Base-by-base conservation (phyloP, 2,329 filamentous ascomycete genomes). In the Helicocarpus griseus region DNA sequence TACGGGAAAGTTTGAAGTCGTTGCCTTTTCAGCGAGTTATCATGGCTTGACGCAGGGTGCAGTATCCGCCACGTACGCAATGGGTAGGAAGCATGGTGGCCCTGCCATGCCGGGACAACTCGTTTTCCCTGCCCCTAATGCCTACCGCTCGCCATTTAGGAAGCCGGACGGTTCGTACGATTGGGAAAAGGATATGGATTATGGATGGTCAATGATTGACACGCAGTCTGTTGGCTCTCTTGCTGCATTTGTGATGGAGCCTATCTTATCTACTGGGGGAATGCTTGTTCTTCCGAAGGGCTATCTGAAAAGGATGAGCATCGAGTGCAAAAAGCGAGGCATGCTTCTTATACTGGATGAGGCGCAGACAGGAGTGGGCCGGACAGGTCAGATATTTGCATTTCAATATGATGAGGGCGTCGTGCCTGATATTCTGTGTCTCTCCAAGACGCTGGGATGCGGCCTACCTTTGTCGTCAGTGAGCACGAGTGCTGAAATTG, bases 1-100 rank as follows among this genome's bases (percentile, higher is more conserved):
- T 59, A 85, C 81, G 0, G 79, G 80, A 1, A 83, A 81, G 48
- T 85, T 80, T 57, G 80, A 85, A 61, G 75, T 86, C 48, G 78
- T 85, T 4, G 82, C 72, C 0, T 69, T 85, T 49, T 73, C 73
- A 0, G 76, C 76, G 0, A 79, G 76, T 31, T 85, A 76, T 69
- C 81, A 86, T 63, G 81, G 81, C 14, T 69, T 85, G 53, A 84
- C 80, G 0, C 69, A 70, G 4, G 77, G 70, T 2, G 71, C 80
- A 0, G 66, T 72, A 0, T 71, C 72, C 0, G 77, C 79, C 0
- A 77, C 77, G 2, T 82, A 80, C 60, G 73, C 75, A 40, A 70
- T 73, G 11, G 79, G 78, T 1, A 68, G 79, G 2, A 73, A 68
- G 50, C 72, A 73, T 2, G 66, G 69, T 45, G 73, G 73, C 1